phyloP scores from a whole-genome alignment of 2,329 filamentous ascomycete species.

The Fusarium transvaalense region DNA sequence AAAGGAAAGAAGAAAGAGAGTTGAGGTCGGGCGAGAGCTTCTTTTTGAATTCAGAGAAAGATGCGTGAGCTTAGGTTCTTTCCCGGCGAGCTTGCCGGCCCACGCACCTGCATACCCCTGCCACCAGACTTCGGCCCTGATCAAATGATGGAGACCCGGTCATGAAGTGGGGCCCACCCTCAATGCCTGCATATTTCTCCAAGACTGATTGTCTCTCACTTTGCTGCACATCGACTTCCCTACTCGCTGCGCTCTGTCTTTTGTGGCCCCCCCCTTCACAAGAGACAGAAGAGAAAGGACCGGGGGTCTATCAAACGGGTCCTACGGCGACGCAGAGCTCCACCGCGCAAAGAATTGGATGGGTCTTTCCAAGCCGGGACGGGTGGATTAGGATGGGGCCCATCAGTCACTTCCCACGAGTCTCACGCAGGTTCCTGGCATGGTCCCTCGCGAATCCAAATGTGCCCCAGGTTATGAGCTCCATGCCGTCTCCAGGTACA shows the following conservation, averaged over 20 bases:
- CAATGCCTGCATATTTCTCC: conserved; percentile 41
- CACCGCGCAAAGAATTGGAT: conserved; percentile 37
- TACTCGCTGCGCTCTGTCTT: conserved; percentile 31
- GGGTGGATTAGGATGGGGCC: conserved; percentile 37
- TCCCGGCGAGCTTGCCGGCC: conserved; percentile 48
- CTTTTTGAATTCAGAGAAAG: conserved; percentile 55
- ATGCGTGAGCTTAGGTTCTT: conserved; percentile 42
- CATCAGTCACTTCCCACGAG: conserved; percentile 41
- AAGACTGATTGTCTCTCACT: conserved; percentile 37
- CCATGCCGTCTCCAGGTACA: conserved; percentile 43
- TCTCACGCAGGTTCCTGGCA: conserved; percentile 39
- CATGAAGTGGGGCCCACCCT: conserved; percentile 31
- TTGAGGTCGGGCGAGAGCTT: conserved; percentile 53
- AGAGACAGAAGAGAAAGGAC: conserved; percentile 33
- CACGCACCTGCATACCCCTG: conserved; percentile 40
- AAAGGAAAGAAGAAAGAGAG: conserved; percentile 53
- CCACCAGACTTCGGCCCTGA: conserved; percentile 48
- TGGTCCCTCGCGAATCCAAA: conserved; percentile 43
- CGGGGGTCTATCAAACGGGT: conserved; percentile 43
- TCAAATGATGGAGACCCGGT: conserved; percentile 42
- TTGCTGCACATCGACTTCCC: conserved; percentile 16
- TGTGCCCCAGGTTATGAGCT: conserved; percentile 42
- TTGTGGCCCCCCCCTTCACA: conserved; percentile 30
- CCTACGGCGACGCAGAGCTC: conserved; percentile 37
- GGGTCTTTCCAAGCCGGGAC: conserved; percentile 38